Percentiles rank a stretch among this genome's conserved stretches.
These are phyloP conservation scores for Candida verbasci DNA, from an alignment of 805 yeast species.

Conservation along the genomic window DNA sequence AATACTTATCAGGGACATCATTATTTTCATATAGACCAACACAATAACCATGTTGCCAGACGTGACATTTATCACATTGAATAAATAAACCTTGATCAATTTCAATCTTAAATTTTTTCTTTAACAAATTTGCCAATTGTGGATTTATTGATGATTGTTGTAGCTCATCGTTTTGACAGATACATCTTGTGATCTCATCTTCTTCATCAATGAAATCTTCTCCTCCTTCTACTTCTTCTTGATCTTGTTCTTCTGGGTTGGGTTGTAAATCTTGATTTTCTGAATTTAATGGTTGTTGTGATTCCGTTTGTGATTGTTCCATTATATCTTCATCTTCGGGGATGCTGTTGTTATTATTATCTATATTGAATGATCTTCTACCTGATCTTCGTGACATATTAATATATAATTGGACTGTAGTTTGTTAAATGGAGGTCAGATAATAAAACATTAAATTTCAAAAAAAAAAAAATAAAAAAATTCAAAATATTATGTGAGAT, in stretches of 20 bases:
- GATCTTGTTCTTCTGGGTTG: conserved; percentile 1
- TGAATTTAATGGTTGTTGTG: not conserved
- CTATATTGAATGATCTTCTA: conserved; percentile 13
- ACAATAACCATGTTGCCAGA: conserved; percentile 98
- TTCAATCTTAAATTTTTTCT: conserved; percentile 30
- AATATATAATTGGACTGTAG: no score
- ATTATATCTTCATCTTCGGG: not conserved
- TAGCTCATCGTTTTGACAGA: conserved; percentile 39
- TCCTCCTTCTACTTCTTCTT: conserved; percentile 7
- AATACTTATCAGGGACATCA: conserved; percentile 86
- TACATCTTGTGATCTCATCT: conserved; percentile 40
- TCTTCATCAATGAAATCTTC: conserved; percentile 28
- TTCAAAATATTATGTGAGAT: no score
- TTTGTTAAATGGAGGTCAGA: no score
- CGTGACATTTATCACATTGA: conserved; percentile 87
- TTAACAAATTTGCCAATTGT: conserved; percentile 20
- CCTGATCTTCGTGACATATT: conserved; percentile 33
- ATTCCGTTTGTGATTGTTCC: not conserved
- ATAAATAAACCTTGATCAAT: conserved; percentile 62
- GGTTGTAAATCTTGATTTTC: not conserved
- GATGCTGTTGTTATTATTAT: not conserved
- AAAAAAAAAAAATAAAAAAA: no score
- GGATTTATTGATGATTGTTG: conserved; percentile 19
- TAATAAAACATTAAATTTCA: not conserved
- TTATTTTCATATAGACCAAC: conserved; percentile 76